Base-by-base conservation (phyloP, 495 filamentous ascomycete genomes). In the Melanomma pulvis-pyrius region DNA sequence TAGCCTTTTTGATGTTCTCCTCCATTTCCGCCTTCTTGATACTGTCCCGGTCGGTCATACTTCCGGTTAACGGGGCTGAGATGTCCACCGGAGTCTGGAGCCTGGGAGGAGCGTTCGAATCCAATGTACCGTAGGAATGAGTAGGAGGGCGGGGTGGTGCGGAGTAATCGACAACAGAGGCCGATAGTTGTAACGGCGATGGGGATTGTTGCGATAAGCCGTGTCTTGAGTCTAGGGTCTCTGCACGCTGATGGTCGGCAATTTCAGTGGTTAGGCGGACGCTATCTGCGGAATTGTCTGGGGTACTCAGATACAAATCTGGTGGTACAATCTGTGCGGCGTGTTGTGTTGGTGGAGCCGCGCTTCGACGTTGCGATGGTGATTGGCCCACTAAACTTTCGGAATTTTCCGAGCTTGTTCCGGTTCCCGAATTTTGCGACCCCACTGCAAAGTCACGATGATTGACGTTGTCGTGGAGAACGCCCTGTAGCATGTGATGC, bases 181-280 rank as follows among this genome's bases (percentile, higher is more conserved):
- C 17, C n/a, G 55, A 51, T 32, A 56, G 28, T 8, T 22, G 2
- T 28, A 30, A 26, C 29, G 32, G 34, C 6, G 24, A 21, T 30
- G 63, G 48, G 3, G 65, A 62, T 28, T 68, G 25, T 44, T 59
- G 55, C 21, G 65, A 68, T 3, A 48, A 49, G 30, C 55, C 48
- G 46, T 55, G 48, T n/a, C 48, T n/a, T 28, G 57, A 59, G 5
- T 7, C 21, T 21, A 12, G 63, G 13, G 19, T 13, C 13, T n/a
- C 12, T 51, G 26, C 25, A 21, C 28, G 1, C 1, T 65, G 49
- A 24, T 11, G 2, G 9, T 46, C 26, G 22, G 3, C 25, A n/a
- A 26, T 19, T 44, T 68, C 65, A 39, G 39, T 57, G 7, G 58
- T 62, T 0, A 19, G 41, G 19, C 44, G 32, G 26, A 68, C 32